These are phyloP conservation scores for Penicillium sp. DNA, from an alignment of 2,329 filamentous ascomycete genomes.

Conservation along the genomic window DNA sequence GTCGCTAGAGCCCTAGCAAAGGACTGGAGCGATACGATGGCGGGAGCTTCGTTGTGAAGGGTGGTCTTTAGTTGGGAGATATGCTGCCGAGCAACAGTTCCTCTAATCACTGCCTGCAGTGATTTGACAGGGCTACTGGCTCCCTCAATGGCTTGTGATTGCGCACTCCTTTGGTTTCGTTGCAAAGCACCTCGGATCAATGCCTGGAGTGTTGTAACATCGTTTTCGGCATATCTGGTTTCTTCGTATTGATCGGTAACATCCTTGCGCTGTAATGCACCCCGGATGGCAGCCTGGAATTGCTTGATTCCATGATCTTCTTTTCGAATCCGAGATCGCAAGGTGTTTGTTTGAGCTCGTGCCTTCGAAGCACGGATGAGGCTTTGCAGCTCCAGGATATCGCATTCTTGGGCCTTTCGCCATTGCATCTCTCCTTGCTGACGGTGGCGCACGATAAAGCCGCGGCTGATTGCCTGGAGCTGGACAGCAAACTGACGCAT, in stretches of 20 bases:
- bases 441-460: slow-evolving; percentile 67
- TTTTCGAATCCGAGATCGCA: slow-evolving; percentile 40
- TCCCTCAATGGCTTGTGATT: slow-evolving; percentile 44
- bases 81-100: slow-evolving; percentile 48
- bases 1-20: slow-evolving; percentile 34
- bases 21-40: slow-evolving; percentile 39
- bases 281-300: slow-evolving; percentile 64
- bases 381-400: slow-evolving; percentile 78
- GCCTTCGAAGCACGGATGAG: slow-evolving; percentile 61
- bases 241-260: too few species aligned
- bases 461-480: slow-evolving; percentile 76
- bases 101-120: slow-evolving; percentile 61
- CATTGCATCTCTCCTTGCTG: slow-evolving; percentile 64
- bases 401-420: slow-evolving; percentile 69
- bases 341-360: slow-evolving; percentile 42
- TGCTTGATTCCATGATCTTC: slow-evolving; percentile 46
- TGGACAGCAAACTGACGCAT: slow-evolving; percentile 79
- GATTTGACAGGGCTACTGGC: slow-evolving; percentile 49
- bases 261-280: slow-evolving; percentile 59
- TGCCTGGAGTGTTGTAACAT: slow-evolving; percentile 62
- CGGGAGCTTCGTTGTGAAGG: slow-evolving; percentile 27
- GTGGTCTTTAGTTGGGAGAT: slow-evolving; percentile 24
- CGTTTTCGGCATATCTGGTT: slow-evolving; percentile 9
- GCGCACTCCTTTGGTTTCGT: slow-evolving; percentile 45
- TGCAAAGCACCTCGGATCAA: slow-evolving; percentile 65